These are phyloP conservation scores for Trypanosoma platydactyli DNA, from an alignment of 208 protist genomes.

Conservation along the genomic window DNA sequence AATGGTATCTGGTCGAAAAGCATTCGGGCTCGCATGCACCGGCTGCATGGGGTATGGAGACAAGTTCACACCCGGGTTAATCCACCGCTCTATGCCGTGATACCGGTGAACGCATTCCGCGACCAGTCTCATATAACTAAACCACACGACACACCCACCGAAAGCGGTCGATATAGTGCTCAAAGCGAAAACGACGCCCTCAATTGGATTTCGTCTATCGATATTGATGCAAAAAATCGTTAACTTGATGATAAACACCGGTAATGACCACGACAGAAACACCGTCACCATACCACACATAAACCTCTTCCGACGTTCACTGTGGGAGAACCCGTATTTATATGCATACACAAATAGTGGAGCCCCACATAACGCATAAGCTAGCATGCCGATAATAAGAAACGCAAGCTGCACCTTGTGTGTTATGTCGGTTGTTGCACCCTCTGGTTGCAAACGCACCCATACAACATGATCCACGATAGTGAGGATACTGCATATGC, in stretches of 20 bases:
- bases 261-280: constrained; percentile 65
- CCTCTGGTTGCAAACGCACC: constrained; percentile 4
- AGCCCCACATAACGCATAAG: constrained; percentile 37
- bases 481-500: constrained; percentile 48
- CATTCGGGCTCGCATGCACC: constrained; percentile 22
- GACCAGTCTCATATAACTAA: constrained; percentile 62
- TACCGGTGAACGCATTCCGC: constrained; percentile 44
- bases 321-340: constrained; percentile 66
- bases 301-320: constrained; percentile 32
- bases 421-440: constrained; percentile 4
- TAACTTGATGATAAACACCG: constrained; percentile 57
- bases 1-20: constrained; percentile 33
- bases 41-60: constrained; percentile 18
- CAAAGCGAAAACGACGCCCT: constrained; percentile 58
- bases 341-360: constrained; percentile 83
- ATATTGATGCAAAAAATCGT: constrained; percentile 27
- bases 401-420: constrained; percentile 56
- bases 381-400: constrained; percentile 48
- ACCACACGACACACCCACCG: constrained; percentile 52
- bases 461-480: constrained; percentile 61
- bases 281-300: constrained; percentile 54
- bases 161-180: constrained; percentile 40
- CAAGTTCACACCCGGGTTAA: constrained; percentile 36
- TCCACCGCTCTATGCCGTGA: constrained; percentile 63
- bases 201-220: constrained; percentile 23